Base-by-base conservation (phyloP, 2,329 filamentous ascomycete species). In the Mollisiaceae sp. region DNA sequence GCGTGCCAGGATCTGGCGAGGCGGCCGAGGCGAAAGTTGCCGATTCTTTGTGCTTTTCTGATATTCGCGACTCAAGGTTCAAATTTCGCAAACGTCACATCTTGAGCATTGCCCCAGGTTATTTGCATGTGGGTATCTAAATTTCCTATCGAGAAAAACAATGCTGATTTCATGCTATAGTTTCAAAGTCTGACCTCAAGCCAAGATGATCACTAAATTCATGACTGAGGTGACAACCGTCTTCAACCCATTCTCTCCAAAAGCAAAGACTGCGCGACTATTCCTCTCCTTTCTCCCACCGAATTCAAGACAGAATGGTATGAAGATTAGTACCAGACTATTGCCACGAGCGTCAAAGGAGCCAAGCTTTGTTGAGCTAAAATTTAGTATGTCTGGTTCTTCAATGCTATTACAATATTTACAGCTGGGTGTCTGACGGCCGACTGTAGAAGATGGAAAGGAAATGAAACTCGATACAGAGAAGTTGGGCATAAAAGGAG, bases 161-260 rank as follows among this genome's bases (percentile, higher is more conserved):
- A 55, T 36, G 35, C 60, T 66, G 65, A 65, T 59, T 36, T n/a
- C 43, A n/a, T 12, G 45, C 35, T 62, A 24, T 22, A 65, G 62
- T 60, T 65, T 22, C 57, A 38, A 59, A 57, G 35, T 18, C 32
- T 15, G 8, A 24, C 32, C 38, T 38, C 41, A 60, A 36, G 38
- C 55, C 65, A 83, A 78, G 60, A 95, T 95, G 92, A 92, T 95
- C 67, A 94, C 91, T 66, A 89, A 89, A 77, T 95, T 92, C 82
- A 86, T 96, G 78, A 94, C 93, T 78, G 88, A 93, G 77, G 89
- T 98, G 74, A 88, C 86, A 74, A 90, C 93, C 70, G 88, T 88
- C 77, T 97, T 98, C 88, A 97, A 97, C 80, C 94, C 95, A 45
- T 98, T 98, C 86, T 91, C 89, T 35, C 80, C 85, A 27, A 84